A percentile compares a stretch with the other conserved stretches of the same genome.
Evolutionary conservation across 345 rosid species (phyloP).

Genomic region (Populus euphratica): DNA sequence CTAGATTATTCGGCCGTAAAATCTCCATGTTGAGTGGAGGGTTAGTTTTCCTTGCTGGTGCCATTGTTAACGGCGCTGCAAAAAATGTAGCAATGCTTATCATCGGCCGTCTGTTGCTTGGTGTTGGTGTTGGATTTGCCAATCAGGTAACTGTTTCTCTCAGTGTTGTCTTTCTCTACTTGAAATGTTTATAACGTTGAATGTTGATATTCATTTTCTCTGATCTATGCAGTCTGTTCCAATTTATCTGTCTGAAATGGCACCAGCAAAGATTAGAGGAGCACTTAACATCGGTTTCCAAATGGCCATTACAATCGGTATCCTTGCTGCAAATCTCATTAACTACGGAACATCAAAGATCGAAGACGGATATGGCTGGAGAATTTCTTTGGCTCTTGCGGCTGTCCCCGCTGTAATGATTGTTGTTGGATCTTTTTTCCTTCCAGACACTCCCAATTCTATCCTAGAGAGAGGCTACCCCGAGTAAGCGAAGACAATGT

Average conservation of each 20-base stretch:
- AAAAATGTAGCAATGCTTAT: conserved; percentile 39
- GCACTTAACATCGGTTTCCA: conserved; percentile 36
- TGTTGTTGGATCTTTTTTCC: conserved; percentile 13
- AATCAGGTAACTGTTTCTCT: conserved; percentile 25
- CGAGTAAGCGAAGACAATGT: conserved; percentile 22
- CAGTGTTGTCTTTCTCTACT: neutral
- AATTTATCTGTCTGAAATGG: conserved; percentile 45
- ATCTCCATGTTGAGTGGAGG: conserved; percentile 37
- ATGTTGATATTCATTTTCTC: neutral
- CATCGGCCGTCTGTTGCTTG: conserved; percentile 41
- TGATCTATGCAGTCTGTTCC: conserved; percentile 32
- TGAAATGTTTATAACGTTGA: neutral
- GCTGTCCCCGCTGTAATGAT: conserved; percentile 36
- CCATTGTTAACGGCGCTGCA: conserved; percentile 42
- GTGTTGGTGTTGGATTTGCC: conserved; percentile 44
- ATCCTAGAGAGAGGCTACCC: conserved; percentile 37
- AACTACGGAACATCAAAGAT: conserved; percentile 27
- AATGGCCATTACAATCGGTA: conserved; percentile 33
- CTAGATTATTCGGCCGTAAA: conserved; percentile 44
- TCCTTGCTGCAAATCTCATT: conserved; percentile 32
- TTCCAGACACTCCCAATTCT: conserved; percentile 47
- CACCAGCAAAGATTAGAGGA: conserved; percentile 39
- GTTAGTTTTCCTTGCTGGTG: conserved; percentile 33
- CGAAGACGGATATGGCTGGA: conserved; percentile 32
- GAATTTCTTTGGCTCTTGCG: conserved; percentile 36